A percentile compares a stretch with the other conserved stretches of the same genome.
phyloP scores from a whole-genome alignment of 495 filamentous ascomycete genomes.

The Parathielavia hyrcaniae region DNA sequence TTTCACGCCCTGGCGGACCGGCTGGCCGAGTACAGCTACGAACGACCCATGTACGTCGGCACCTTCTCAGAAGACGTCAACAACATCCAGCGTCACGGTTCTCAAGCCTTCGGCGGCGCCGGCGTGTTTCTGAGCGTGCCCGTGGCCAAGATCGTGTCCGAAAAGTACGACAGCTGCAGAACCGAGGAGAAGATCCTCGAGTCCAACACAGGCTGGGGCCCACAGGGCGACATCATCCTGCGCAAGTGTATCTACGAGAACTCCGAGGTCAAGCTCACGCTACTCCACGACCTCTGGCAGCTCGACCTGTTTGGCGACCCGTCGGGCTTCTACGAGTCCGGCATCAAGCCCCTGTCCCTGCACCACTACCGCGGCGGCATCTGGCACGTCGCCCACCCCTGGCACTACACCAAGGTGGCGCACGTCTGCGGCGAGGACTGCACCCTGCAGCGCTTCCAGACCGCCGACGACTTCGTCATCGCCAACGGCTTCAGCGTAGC shows the following conservation, averaged over 20 bases:
- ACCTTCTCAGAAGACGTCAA: constrained; percentile 63
- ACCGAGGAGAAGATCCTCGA: constrained; percentile 46
- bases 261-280: constrained; percentile 53
- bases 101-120: constrained; percentile 66
- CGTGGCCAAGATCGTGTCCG: constrained; percentile 53
- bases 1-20: constrained; percentile 52
- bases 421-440: constrained; percentile 59
- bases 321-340: constrained; percentile 62
- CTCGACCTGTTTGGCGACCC: constrained; percentile 61
- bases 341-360: constrained; percentile 56
- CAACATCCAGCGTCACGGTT: constrained; percentile 61
- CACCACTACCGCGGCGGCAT: constrained; percentile 60
- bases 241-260: constrained; percentile 62
- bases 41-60: constrained; percentile 57
- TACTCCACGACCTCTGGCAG: constrained; percentile 59
- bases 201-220: constrained; percentile 49
- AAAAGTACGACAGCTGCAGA: constrained; percentile 51
- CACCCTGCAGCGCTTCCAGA: constrained; percentile 60
- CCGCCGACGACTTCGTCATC: constrained; percentile 57
- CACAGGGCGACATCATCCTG: constrained; percentile 59
- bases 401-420: constrained; percentile 59
- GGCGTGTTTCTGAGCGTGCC: constrained; percentile 65
- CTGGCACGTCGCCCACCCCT: constrained; percentile 48
- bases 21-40: constrained; percentile 47
- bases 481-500: constrained; percentile 61